A percentile compares a stretch with the other conserved stretches of the same genome.
Evolutionary conservation across 129 eudicot species (phyloP).

Genomic region (Dittrichia graveolens): DNA sequence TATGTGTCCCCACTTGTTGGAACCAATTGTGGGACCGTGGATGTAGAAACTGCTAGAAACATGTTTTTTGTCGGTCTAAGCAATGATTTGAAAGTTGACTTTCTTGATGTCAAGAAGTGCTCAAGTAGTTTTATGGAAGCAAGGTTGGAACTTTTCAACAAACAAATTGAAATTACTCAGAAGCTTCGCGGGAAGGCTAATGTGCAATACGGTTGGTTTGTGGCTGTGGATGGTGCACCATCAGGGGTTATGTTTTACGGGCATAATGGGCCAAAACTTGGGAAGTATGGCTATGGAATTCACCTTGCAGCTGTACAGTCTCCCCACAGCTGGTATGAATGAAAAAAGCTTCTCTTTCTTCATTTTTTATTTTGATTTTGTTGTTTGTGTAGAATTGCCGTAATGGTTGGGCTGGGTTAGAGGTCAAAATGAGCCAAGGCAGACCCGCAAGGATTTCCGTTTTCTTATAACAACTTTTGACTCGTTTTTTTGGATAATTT

Average conservation of each 20-base stretch:
- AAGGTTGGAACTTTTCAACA: constrained; percentile 62
- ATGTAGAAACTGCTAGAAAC: constrained; percentile 42
- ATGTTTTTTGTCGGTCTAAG: constrained; percentile 47
- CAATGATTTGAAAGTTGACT: constrained; percentile 30
- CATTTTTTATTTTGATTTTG: neutral
- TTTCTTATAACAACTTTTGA: neutral
- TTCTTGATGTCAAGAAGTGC: constrained; percentile 47
- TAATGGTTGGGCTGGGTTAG: neutral
- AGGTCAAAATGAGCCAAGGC: neutral
- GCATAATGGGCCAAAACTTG: constrained; percentile 48
- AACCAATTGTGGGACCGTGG: constrained; percentile 26
- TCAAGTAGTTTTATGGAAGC: constrained; percentile 45
- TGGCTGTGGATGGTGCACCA: constrained; percentile 45
- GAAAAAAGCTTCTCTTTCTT: constrained; percentile 3
- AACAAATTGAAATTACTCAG: constrained; percentile 75
- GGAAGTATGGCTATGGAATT: constrained; percentile 61
- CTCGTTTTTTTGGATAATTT: neutral
- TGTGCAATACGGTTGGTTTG: constrained; percentile 78
- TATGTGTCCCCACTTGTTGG: constrained; percentile 31
- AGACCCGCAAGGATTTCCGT: neutral
- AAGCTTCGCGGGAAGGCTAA: constrained; percentile 79
- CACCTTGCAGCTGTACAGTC: constrained; percentile 75
- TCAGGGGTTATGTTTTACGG: constrained; percentile 60
- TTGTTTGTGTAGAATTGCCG: neutral
- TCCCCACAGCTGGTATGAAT: constrained; percentile 57